phyloP scores from a whole-genome alignment of 1,284 basidiomycete species.

The Leccinum solheimii region DNA sequence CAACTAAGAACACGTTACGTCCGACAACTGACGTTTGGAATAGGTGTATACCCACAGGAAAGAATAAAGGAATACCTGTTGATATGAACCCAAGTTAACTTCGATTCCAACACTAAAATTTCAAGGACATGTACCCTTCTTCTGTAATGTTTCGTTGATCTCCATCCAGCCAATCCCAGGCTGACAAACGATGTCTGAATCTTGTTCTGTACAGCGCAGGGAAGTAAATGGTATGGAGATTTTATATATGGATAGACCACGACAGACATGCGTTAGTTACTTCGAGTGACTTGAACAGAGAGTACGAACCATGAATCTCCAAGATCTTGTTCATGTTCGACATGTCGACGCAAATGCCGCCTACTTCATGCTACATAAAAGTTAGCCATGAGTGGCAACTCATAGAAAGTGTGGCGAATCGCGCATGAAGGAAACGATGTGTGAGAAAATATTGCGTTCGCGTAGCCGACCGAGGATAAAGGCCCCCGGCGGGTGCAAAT shows the following conservation, averaged over 20 bases:
- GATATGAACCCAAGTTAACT: background rate
- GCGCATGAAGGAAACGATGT: background rate
- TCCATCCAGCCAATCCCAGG: slow-evolving; percentile 87
- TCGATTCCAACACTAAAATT: background rate
- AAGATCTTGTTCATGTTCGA: slow-evolving; percentile 84
- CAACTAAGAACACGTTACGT: slow-evolving; percentile 44
- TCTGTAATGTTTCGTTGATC: slow-evolving; percentile 73
- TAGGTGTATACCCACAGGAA: slow-evolving; percentile 61
- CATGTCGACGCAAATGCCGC: slow-evolving; percentile 86
- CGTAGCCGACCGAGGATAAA: background rate
- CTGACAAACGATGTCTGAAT: slow-evolving; percentile 82
- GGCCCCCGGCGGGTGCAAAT: background rate
- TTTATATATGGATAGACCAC: background rate
- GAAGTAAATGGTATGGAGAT: background rate
- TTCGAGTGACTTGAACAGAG: background rate
- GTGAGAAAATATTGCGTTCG: background rate
- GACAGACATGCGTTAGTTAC: background rate
- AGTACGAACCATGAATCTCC: slow-evolving; percentile 63
- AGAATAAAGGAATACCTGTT: slow-evolving; percentile 76
- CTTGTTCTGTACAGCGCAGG: slow-evolving; percentile 51
- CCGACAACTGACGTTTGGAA: background rate
- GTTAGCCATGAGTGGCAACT: background rate
- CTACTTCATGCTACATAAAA: slow-evolving; percentile 45
- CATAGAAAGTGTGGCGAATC: background rate
- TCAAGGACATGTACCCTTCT: slow-evolving; percentile 46